Evolutionary conservation across 2,329 filamentous ascomycete species (phyloP), one percentile per base, ranked within the genome.

Genomic region (Scedosporium minutisporum): DNA sequence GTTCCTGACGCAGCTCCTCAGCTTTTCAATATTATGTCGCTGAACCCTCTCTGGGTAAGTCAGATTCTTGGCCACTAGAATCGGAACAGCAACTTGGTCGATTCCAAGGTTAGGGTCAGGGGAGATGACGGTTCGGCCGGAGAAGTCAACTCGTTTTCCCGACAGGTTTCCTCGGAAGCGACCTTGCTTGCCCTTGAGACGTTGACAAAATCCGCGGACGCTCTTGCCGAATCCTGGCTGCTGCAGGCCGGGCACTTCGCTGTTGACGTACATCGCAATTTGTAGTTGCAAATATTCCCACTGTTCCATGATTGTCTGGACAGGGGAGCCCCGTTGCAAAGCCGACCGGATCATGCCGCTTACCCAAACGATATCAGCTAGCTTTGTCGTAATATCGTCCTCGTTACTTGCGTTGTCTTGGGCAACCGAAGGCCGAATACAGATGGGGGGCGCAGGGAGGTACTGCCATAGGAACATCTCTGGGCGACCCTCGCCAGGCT

Each of bases 391-490:
- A 65, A 99, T 84, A 69, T 99, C 95, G 71, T 99, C 95, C 74
- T 99, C 95, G 21, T 91, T 99, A 67, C 91, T 97, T 3, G 93
- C 90, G 64, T 86, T 90, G 66, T 97, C 95, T 73, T 97, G 95
- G 33, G 89, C 89, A 18, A 99, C 95, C 0, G 93, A 97, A 0
- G 95, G 95, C 64, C 95, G 84, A 69, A 99, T 96, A 68, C 91
- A 96, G 5, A 97, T 90, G 0, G 95, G 95, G 1, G 95, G 93
- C 0, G 93, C 93, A 1, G 95, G 95, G 42, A 99, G 82, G 70
- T 92, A 96, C 71, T 96, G 93, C 95, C 95, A 99, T 55, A 99
- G 86, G 73, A 97, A 96, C 87, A 96, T 96, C 72, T 99, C 95
- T 0, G 95, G 95, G 18, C 93, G 84, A 10, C 91, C 91, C 68